These are phyloP conservation scores for Abrus precatorius DNA, from an alignment of 306 rosid genomes.

Conservation along the genomic window DNA sequence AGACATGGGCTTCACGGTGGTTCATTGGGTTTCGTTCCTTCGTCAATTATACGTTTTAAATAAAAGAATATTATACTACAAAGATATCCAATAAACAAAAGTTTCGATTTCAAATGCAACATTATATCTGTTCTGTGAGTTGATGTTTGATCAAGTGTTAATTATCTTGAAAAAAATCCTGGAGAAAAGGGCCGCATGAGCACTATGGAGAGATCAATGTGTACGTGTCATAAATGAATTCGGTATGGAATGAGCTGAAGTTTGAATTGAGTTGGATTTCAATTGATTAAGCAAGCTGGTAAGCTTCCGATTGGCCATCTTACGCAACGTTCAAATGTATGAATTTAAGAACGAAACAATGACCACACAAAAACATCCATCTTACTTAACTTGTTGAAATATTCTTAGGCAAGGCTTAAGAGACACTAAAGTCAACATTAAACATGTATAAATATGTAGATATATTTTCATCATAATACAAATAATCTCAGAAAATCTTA, in stretches of 20 bases:
- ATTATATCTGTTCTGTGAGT: not conserved
- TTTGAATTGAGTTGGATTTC: constrained; percentile 44
- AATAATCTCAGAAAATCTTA: not conserved
- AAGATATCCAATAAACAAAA: constrained; percentile 23
- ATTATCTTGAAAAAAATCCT: constrained; percentile 32
- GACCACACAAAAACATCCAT: constrained; percentile 21
- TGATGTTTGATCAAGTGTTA: constrained; percentile 15
- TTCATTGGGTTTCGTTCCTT: constrained; percentile 53
- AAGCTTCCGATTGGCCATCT: constrained; percentile 51
- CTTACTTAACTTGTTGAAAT: constrained; percentile 43
- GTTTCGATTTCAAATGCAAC: constrained; percentile 18
- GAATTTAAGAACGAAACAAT: constrained; percentile 39
- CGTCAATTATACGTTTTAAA: constrained; percentile 4
- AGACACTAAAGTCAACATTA: constrained; percentile 11
- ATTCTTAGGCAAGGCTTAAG: constrained; percentile 8
- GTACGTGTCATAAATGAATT: constrained; percentile 48
- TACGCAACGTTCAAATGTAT: constrained; percentile 46
- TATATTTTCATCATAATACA: not conserved
- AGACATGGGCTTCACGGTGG: constrained; percentile 58
- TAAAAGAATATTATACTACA: constrained; percentile 10
- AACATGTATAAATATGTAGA: not conserved
- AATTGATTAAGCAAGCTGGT: constrained; percentile 45
- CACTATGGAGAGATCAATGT: constrained; percentile 28
- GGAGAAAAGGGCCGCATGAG: constrained; percentile 40
- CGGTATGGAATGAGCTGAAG: constrained; percentile 37